These are phyloP conservation scores for Yarrowia bubula DNA, from an alignment of 805 yeast genomes.

Conservation along the genomic window DNA sequence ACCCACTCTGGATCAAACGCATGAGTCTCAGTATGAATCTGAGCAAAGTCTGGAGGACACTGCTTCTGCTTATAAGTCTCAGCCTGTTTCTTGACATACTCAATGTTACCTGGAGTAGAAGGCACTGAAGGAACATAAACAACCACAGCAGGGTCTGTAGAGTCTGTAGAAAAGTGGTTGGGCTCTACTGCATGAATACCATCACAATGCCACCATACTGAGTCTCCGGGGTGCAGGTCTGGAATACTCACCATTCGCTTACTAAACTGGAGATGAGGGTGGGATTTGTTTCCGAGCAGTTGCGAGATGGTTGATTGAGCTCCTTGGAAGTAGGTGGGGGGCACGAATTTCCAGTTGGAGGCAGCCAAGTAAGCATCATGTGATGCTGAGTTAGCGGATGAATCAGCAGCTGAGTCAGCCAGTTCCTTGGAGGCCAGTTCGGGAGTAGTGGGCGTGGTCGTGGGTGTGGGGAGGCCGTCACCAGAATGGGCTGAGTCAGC, in stretches of 20 bases:
- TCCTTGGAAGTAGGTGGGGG: neutral
- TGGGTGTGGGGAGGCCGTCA: neutral
- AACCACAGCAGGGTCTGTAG: neutral
- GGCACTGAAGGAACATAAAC: constrained; percentile 4
- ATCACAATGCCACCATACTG: constrained; percentile 17
- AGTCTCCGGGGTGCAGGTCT: neutral
- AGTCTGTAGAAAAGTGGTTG: neutral
- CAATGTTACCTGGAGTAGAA: neutral
- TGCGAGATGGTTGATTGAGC: neutral
- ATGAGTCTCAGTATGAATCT: neutral
- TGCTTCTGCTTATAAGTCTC: neutral
- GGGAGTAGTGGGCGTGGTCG: neutral
- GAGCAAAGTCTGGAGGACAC: neutral
- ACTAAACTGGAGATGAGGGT: neutral
- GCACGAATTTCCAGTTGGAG: neutral
- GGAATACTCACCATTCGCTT: neutral
- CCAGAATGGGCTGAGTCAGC: neutral
- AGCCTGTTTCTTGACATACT: neutral
- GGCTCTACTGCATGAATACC: constrained; percentile 14
- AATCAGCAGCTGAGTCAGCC: too few species aligned
- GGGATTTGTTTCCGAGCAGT: neutral
- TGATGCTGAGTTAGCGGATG: neutral
- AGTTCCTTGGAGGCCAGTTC: neutral
- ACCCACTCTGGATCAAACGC: neutral
- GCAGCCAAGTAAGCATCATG: neutral